A percentile compares a stretch with the other conserved stretches of the same genome.
Conservation (phyloP, 768 basidiomycete species). For the Tricholoma terreum region DNA sequence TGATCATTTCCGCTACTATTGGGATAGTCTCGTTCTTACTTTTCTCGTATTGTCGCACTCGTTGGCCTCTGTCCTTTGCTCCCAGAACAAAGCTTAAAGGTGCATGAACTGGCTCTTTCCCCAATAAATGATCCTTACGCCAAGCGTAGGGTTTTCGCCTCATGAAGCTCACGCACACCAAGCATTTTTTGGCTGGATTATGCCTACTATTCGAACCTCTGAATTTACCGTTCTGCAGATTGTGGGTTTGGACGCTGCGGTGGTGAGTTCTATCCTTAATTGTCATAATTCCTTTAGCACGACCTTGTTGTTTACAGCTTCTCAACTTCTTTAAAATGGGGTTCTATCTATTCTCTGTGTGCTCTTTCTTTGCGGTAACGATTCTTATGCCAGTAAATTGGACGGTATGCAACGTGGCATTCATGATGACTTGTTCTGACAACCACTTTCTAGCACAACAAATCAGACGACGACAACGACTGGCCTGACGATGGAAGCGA, state of each 20-base stretch:
- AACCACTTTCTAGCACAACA: constrained; percentile 55
- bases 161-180: constrained; percentile 87
- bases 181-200: constrained; percentile 93
- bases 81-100: constrained; percentile 95
- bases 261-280: constrained; percentile 51
- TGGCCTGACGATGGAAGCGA: constrained; percentile 42
- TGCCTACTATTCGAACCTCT: constrained; percentile 86
- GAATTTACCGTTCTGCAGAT: constrained; percentile 95
- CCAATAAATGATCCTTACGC: constrained; percentile 8
- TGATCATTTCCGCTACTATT: constrained; percentile 71
- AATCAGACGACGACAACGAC: constrained; percentile 55
- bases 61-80: constrained; percentile 89
- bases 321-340: constrained; percentile 95
- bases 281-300: not conserved
- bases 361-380: constrained; percentile 74
- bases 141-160: constrained; percentile 75
- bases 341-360: constrained; percentile 86
- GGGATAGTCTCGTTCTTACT: constrained; percentile 79
- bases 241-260: constrained; percentile 94
- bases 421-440: not conserved
- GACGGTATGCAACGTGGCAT: constrained; percentile 55
- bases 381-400: constrained; percentile 96
- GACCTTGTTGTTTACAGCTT: constrained; percentile 45
- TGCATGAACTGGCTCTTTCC: constrained; percentile 20
- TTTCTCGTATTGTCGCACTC: constrained; percentile 84